A percentile compares a stretch with the other conserved stretches of the same genome.
These are phyloP conservation scores for Aspergillus bridgeri DNA, from an alignment of 495 filamentous ascomycete species.

Conservation along the genomic window DNA sequence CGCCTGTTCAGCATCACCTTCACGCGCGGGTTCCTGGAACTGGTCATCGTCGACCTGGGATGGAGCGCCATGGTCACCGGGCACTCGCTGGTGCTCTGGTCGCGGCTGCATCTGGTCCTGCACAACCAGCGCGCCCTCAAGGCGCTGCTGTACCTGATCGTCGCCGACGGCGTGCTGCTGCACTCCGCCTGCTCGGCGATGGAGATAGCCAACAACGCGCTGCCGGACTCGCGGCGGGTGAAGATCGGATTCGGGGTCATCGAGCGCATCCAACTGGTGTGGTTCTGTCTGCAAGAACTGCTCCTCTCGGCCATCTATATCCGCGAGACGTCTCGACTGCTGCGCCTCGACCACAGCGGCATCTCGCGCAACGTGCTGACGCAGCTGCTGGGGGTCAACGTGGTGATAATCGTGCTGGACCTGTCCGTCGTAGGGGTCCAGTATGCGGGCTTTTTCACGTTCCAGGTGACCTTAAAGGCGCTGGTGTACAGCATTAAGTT, in stretches of 20 bases:
- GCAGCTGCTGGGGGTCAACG: slow-evolving; percentile 50
- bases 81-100: slow-evolving; percentile 62
- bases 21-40: slow-evolving; percentile 25
- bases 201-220: slow-evolving; percentile 45
- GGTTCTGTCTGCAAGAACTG: slow-evolving; percentile 50
- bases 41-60: slow-evolving; percentile 43
- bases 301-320: slow-evolving; percentile 52
- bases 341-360: slow-evolving; percentile 32
- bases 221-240: slow-evolving; percentile 19
- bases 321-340: slow-evolving; percentile 37
- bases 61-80: slow-evolving; percentile 61
- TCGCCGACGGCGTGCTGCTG: slow-evolving; percentile 46
- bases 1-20: slow-evolving; percentile 43
- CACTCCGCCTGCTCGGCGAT: slow-evolving; percentile 51
- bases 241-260: slow-evolving; percentile 35
- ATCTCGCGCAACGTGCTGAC: slow-evolving; percentile 34
- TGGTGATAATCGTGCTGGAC: slow-evolving; percentile 46
- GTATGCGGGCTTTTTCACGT: slow-evolving; percentile 40
- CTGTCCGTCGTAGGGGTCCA: slow-evolving; percentile 40
- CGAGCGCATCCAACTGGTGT: slow-evolving; percentile 49
- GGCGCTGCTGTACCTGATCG: slow-evolving; percentile 51
- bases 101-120: slow-evolving; percentile 54
- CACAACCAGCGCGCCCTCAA: slow-evolving; percentile 41
- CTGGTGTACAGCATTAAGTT: slow-evolving; percentile 56
- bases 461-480: slow-evolving; percentile 50